phyloP scores from a whole-genome alignment of 306 rosid genomes.

The Dryas octopetala region DNA sequence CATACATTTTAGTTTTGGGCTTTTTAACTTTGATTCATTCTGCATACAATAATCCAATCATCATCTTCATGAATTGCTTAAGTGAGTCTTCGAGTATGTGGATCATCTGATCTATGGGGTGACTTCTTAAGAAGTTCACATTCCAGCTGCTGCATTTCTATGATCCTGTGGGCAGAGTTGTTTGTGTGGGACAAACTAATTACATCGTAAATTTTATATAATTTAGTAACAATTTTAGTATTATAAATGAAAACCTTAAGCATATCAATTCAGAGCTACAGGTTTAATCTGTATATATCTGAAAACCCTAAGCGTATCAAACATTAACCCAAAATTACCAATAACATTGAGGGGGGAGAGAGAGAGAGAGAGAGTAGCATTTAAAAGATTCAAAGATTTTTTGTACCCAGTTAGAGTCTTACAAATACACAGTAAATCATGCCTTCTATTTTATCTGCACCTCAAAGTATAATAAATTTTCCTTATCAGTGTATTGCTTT shows the following conservation, averaged over 20 bases:
- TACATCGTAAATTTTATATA: not conserved
- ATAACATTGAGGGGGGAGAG: too few relatives aligned
- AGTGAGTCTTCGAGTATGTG: not conserved
- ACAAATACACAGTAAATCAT: too few relatives aligned
- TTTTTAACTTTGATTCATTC: not conserved
- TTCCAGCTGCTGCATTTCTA: conserved; percentile 6
- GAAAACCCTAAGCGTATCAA: not conserved
- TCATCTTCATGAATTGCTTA: not conserved
- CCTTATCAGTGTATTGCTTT: not conserved
- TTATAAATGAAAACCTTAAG: not conserved
- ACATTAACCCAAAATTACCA: too few relatives aligned
- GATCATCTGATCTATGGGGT: not conserved
- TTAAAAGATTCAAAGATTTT: too few relatives aligned
- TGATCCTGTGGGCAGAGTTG: not conserved
- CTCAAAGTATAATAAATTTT: not conserved
- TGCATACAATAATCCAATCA: not conserved
- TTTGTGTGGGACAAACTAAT: conserved; percentile 2
- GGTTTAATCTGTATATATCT: not conserved
- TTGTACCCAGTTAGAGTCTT: too few relatives aligned
- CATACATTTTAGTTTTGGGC: not conserved
- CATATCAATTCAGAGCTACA: not conserved
- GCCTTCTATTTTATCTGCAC: not conserved
- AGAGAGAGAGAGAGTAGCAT: too few relatives aligned
- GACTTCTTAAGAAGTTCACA: not conserved
- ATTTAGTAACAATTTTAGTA: not conserved